phyloP scores from a whole-genome alignment of 352 stramenopile species.

The Pythium rishiriense region DNA sequence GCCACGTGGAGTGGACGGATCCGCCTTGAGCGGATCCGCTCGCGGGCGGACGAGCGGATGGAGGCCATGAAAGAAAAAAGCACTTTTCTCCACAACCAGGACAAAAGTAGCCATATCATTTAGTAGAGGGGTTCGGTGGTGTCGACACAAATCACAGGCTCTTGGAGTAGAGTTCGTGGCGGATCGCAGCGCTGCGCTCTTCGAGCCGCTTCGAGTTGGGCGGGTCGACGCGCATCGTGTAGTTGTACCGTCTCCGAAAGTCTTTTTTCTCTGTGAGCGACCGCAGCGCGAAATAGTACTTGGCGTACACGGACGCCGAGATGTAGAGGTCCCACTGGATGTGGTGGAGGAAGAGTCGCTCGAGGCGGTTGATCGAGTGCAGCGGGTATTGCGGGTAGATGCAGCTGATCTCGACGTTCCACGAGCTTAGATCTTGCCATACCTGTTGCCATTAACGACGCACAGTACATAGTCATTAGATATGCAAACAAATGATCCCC shows the following conservation, averaged over 20 bases:
- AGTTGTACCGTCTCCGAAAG: slow-evolving; percentile 90
- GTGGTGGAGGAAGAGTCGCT: slow-evolving; percentile 95
- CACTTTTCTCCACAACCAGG: slow-evolving; percentile 4
- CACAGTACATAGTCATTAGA: too few species aligned
- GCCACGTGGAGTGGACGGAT: slow-evolving; percentile 22
- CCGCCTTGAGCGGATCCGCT: slow-evolving; percentile 10
- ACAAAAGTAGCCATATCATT: slow-evolving; percentile 5
- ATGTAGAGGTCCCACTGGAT: slow-evolving; percentile 99
- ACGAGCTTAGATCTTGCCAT: slow-evolving; percentile 98
- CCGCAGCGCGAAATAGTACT: slow-evolving; percentile 99
- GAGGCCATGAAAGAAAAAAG: slow-evolving; percentile 11
- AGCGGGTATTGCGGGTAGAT: slow-evolving; percentile 99
- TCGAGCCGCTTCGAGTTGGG: slow-evolving; percentile 87
- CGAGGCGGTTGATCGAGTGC: slow-evolving; percentile 97
- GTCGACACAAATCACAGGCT: slow-evolving; percentile 46
- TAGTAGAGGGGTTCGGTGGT: neutral
- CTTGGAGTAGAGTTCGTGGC: slow-evolving; percentile 83
- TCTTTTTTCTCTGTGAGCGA: slow-evolving; percentile 90
- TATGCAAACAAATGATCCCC: too few species aligned
- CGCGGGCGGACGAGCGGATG: slow-evolving; percentile 7
- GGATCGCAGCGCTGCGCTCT: slow-evolving; percentile 79
- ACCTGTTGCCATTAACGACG: slow-evolving; percentile 41
- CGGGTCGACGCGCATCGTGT: slow-evolving; percentile 85
- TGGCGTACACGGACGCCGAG: slow-evolving; percentile 93
- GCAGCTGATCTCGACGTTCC: slow-evolving; percentile 98